These are phyloP conservation scores for Cyclotella distinguenda DNA, from an alignment of 108 stramenopile species.

Conservation along the genomic window DNA sequence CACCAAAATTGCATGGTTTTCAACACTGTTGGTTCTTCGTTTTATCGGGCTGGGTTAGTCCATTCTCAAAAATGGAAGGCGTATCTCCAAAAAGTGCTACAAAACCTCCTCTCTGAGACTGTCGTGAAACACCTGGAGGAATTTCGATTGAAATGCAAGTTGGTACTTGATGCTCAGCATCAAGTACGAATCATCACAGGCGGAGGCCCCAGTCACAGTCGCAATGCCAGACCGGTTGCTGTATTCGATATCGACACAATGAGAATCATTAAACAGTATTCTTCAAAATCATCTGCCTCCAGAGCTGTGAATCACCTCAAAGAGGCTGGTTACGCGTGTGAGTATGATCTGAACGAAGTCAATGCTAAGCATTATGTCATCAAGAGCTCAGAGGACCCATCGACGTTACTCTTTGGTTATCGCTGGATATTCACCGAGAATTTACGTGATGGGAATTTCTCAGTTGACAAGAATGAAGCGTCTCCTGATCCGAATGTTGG, in stretches of 20 bases:
- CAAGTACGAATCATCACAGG: slow-evolving; percentile 29
- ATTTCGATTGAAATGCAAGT: slow-evolving; percentile 41
- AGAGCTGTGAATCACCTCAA: slow-evolving; percentile 47
- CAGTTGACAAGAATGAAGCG: slow-evolving; percentile 5
- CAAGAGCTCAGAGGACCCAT: slow-evolving; percentile 32
- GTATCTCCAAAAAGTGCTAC: slow-evolving; percentile 46
- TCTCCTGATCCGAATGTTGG: background rate
- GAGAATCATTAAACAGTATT: slow-evolving; percentile 71
- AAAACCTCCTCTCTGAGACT: slow-evolving; percentile 31
- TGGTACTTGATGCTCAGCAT: background rate
- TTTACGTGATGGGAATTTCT: slow-evolving; percentile 50
- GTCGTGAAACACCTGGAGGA: slow-evolving; percentile 44
- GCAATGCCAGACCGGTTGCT: slow-evolving; percentile 43
- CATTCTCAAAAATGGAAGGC: slow-evolving; percentile 44
- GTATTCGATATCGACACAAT: slow-evolving; percentile 72
- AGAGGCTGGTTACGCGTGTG: slow-evolving; percentile 58
- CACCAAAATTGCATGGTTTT: slow-evolving; percentile 81
- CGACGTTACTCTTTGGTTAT: slow-evolving; percentile 64
- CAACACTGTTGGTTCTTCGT: slow-evolving; percentile 60
- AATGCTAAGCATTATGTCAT: slow-evolving; percentile 34
- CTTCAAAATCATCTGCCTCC: slow-evolving; percentile 46
- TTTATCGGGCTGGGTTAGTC: slow-evolving; percentile 71
- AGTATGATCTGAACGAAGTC: slow-evolving; percentile 32
- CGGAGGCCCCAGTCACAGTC: slow-evolving; percentile 21
- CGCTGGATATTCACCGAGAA: slow-evolving; percentile 69